Conservation (phyloP, 805 yeast genomes). For the Wickerhamomyces ciferrii region DNA sequence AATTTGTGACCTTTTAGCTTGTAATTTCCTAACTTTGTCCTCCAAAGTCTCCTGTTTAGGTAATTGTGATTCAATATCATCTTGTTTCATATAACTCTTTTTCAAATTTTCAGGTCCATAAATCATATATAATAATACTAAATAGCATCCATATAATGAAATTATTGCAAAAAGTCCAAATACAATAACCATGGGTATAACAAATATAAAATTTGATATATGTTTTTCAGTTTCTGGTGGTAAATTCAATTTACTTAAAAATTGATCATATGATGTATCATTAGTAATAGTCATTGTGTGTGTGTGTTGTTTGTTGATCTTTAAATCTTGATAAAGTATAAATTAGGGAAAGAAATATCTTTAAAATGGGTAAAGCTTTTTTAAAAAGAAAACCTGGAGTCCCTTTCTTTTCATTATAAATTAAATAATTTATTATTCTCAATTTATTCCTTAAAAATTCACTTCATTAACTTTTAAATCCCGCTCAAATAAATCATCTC, state of each 20-base stretch:
- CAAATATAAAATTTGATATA: background rate
- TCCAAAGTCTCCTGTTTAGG: background rate
- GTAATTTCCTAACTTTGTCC: background rate
- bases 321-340: too few species aligned
- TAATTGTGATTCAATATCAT: background rate
- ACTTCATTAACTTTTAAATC: too few species aligned
- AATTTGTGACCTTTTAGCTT: background rate
- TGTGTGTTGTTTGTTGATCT: too few species aligned
- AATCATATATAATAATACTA: background rate
- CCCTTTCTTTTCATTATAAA: too few species aligned
- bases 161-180: background rate
- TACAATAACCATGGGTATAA: background rate
- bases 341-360: too few species aligned
- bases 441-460: too few species aligned
- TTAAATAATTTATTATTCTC: too few species aligned
- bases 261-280: background rate
- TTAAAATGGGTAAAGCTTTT: too few species aligned
- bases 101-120: background rate
- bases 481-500: too few species aligned
- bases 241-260: too few species aligned
- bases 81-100: background rate
- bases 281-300: background rate
- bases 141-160: background rate
- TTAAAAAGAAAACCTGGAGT: too few species aligned
- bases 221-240: background rate